Conservation (phyloP, 1,284 basidiomycete species). For the Xerocomus subilludens region DNA sequence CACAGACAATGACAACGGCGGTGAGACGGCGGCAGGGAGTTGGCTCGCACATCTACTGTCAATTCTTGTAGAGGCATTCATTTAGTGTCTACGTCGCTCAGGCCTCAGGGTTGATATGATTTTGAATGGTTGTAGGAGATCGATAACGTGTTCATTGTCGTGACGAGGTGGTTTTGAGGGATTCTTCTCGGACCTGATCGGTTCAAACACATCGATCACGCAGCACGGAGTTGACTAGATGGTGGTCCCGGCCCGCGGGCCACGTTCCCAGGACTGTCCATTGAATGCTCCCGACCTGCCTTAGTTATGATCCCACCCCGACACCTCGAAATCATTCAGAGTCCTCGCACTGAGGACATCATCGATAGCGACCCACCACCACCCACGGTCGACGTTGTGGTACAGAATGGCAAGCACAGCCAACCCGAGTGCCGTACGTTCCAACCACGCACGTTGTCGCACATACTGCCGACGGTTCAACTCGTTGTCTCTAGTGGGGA, state of each 20-base stretch:
- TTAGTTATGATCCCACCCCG: constrained; percentile 38
- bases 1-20: constrained; percentile 92
- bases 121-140: constrained; percentile 63
- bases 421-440: constrained; percentile 43
- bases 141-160: constrained; percentile 85
- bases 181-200: constrained; percentile 87
- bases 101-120: not conserved
- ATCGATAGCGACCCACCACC: constrained; percentile 15
- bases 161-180: constrained; percentile 84
- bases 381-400: constrained; percentile 29
- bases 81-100: not conserved
- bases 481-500: constrained; percentile 63
- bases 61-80: constrained; percentile 71
- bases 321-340: constrained; percentile 34
- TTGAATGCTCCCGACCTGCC: constrained; percentile 5
- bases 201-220: constrained; percentile 94
- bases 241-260: constrained; percentile 56
- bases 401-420: constrained; percentile 53
- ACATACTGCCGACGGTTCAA: not conserved
- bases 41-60: constrained; percentile 89
- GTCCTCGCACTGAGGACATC: constrained; percentile 37
- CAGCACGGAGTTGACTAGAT: constrained; percentile 86
- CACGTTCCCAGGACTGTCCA: no score
- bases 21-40: constrained; percentile 90
- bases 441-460: not conserved